Percentiles rank a stretch among this genome's conserved stretches.
Evolutionary conservation across 2,329 filamentous ascomycete species (phyloP).

Genomic region (Cladosporium sp.): DNA sequence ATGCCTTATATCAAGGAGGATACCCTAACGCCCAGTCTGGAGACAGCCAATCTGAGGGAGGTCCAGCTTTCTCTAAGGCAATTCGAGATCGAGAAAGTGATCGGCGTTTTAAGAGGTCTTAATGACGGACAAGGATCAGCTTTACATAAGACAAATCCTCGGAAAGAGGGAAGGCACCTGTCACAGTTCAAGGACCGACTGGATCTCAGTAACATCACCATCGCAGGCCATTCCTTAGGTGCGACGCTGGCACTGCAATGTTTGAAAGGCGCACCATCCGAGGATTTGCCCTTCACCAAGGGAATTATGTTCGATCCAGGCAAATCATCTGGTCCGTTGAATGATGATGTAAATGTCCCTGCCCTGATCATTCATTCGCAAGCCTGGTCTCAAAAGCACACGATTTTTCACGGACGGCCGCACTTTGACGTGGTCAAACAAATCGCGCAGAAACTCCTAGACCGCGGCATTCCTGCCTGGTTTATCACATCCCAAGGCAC

Average conservation of each 20-base stretch:
- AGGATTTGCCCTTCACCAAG: slow-evolving; percentile 45
- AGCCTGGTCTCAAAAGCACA: slow-evolving; percentile 55
- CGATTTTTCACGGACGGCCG: slow-evolving; percentile 56
- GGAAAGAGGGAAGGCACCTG: slow-evolving; percentile 44
- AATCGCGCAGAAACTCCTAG: slow-evolving; percentile 43
- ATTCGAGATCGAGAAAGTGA: slow-evolving; percentile 41
- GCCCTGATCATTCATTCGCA: slow-evolving; percentile 59
- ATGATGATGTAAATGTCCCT: slow-evolving; percentile 53
- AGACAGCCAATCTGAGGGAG: slow-evolving; percentile 29
- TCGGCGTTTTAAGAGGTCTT: slow-evolving; percentile 34
- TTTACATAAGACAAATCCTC: slow-evolving; percentile 40
- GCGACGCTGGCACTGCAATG: slow-evolving; percentile 59
- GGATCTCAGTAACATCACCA: slow-evolving; percentile 50
- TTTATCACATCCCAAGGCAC: slow-evolving; percentile 36
- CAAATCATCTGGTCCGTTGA: slow-evolving; percentile 57
- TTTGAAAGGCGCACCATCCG: slow-evolving; percentile 44
- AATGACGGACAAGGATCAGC: slow-evolving; percentile 31
- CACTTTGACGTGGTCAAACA: slow-evolving; percentile 60
- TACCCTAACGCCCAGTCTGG: slow-evolving; percentile 25
- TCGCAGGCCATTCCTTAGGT: slow-evolving; percentile 62
- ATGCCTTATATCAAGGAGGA: slow-evolving; percentile 35
- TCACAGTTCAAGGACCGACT: slow-evolving; percentile 50
- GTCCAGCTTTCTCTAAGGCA: slow-evolving; percentile 39
- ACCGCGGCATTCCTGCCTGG: slow-evolving; percentile 37
- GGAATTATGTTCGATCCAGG: slow-evolving; percentile 62